phyloP scores from a whole-genome alignment of 768 basidiomycete genomes.

The Pleurotus platypus region DNA sequence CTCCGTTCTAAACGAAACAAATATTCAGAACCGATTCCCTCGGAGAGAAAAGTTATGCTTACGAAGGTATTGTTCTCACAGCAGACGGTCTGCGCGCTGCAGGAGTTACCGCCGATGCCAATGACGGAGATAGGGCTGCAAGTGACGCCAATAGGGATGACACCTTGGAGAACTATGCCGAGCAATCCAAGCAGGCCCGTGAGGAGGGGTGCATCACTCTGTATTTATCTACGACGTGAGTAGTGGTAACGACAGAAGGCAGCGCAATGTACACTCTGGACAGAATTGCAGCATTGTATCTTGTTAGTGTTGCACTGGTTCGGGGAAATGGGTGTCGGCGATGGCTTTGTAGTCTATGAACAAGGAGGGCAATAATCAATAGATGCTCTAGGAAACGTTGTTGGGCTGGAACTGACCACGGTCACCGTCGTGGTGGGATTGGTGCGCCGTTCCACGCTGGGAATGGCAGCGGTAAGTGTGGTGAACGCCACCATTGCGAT shows the following conservation, averaged over 20 bases:
- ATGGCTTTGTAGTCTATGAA: too few relatives aligned
- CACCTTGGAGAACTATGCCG: neutral
- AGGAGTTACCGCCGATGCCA: neutral
- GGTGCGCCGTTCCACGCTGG: too few relatives aligned
- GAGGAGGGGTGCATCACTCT: neutral
- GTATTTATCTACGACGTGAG: too few relatives aligned
- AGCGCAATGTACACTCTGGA: neutral
- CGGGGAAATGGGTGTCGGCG: neutral
- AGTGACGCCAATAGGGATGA: neutral
- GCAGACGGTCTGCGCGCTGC: neutral
- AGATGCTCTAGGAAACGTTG: neutral
- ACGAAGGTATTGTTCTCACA: neutral
- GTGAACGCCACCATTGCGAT: neutral
- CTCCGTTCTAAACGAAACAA: neutral
- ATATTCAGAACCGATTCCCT: neutral
- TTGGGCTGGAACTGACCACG: neutral
- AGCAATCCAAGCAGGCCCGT: neutral
- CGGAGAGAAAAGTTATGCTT: neutral
- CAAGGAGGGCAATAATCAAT: neutral
- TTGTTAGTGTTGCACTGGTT: neutral
- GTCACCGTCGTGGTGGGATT: too few relatives aligned
- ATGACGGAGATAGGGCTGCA: neutral
- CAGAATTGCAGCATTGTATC: neutral
- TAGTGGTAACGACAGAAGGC: neutral
- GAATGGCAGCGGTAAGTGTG: neutral